Conservation (phyloP, 192 early-diverging fungal species). For the Mortierella hygrophila region DNA sequence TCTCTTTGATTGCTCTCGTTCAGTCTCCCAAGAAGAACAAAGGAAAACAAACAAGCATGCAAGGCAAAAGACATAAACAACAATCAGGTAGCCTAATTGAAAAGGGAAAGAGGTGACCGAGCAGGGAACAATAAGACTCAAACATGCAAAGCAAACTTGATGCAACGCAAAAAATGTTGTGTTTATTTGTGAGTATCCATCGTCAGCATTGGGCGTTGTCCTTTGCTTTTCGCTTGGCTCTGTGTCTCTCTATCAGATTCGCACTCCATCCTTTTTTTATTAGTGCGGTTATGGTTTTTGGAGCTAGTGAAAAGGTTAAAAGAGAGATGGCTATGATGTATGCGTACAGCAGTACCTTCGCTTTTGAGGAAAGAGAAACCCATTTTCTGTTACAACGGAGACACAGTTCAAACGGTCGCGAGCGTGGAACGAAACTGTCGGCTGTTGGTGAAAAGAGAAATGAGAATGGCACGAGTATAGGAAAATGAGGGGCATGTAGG, state of each 20-base stretch:
- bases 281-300: neutral
- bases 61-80: neutral
- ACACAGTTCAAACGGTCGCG: neutral
- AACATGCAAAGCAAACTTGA: neutral
- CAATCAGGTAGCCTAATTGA: neutral
- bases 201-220: neutral
- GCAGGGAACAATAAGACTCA: neutral
- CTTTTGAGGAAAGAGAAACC: neutral
- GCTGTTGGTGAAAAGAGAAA: neutral
- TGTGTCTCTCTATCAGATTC: neutral
- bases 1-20: neutral
- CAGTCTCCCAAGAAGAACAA: neutral
- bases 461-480: neutral
- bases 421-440: neutral
- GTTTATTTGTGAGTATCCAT: neutral
- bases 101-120: neutral
- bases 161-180: neutral
- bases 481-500: neutral
- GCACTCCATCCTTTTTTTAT: neutral
- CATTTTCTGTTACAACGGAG: neutral
- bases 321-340: neutral
- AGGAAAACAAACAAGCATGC: conserved; percentile 5
- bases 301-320: neutral
- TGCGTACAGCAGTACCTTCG: neutral
- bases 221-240: neutral